Conservation (phyloP, 768 basidiomycete genomes). For the Mycena leptocephala region DNA sequence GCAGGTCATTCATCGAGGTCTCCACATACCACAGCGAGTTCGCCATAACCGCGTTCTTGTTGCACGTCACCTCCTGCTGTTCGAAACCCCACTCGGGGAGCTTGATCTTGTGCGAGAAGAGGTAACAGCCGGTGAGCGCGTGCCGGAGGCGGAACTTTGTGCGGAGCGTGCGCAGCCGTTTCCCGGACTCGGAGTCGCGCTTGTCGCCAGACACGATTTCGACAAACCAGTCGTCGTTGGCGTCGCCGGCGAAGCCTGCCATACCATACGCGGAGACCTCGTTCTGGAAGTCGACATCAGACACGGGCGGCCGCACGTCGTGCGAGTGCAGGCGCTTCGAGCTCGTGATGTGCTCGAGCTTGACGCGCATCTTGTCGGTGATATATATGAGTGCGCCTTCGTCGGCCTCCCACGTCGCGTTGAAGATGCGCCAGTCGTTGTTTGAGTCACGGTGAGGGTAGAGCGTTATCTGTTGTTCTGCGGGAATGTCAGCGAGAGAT, state of each 20-base stretch:
- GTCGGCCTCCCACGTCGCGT: conserved; percentile 75
- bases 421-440: conserved; percentile 92
- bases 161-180: conserved; percentile 84
- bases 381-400: conserved; percentile 68
- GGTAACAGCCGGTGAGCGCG: conserved; percentile 91
- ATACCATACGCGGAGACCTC: conserved; percentile 97
- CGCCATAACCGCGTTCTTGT: conserved; percentile 92
- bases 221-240: conserved; percentile 94
- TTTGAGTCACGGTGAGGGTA: conserved; percentile 99
- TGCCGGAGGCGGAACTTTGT: conserved; percentile 91
- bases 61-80: conserved; percentile 99
- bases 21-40: conserved; percentile 98
- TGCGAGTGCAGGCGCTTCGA: conserved; percentile 95
- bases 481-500: conserved; percentile 2
- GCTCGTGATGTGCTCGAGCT: conserved; percentile 85
- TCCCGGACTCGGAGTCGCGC: conserved; percentile 76
- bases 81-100: conserved; percentile 98
- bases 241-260: conserved; percentile 87
- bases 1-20: conserved; percentile 81
- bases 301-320: conserved; percentile 94
- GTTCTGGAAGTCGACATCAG: conserved; percentile 99
- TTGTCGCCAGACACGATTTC: conserved; percentile 85
- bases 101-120: conserved; percentile 99
- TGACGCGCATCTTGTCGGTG: conserved; percentile 78
- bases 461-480: conserved; percentile 99